phyloP scores from a whole-genome alignment of 805 yeast genomes.

The Kodamaea kaohsiungensis region DNA sequence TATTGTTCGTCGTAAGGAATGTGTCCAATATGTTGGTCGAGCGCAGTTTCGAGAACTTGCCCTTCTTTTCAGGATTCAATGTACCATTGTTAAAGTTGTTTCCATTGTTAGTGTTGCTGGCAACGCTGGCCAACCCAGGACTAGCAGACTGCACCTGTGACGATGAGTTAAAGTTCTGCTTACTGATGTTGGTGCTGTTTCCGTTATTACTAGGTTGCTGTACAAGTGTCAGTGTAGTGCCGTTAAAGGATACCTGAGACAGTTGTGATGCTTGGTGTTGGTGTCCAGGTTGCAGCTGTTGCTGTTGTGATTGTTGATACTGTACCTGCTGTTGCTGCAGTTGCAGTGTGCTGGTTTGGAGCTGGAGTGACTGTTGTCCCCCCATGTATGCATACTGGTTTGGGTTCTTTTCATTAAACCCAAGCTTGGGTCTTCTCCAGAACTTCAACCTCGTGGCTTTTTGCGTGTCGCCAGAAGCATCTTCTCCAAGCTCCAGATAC shows the following conservation, averaged over 20 bases:
- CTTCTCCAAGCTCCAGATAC: slow-evolving; percentile 14
- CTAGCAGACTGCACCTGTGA: slow-evolving; percentile 13
- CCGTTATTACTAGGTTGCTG: neutral
- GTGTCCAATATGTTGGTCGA: slow-evolving; percentile 49
- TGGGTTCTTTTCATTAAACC: slow-evolving; percentile 17
- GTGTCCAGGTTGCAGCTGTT: slow-evolving; percentile 7
- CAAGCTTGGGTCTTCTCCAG: slow-evolving; percentile 46
- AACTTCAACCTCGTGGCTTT: slow-evolving; percentile 45
- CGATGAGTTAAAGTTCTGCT: slow-evolving; percentile 15
- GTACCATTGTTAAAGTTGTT: neutral
- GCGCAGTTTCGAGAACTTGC: slow-evolving; percentile 39
- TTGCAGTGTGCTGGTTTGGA: neutral
- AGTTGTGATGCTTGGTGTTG: neutral
- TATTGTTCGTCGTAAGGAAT: slow-evolving; percentile 21
- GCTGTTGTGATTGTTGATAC: slow-evolving; percentile 10
- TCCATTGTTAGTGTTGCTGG: neutral
- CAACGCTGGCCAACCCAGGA: slow-evolving; percentile 1
- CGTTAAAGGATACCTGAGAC: slow-evolving; percentile 1
- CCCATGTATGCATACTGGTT: slow-evolving; percentile 4
- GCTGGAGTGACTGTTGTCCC: slow-evolving; percentile 2
- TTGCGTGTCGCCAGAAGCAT: slow-evolving; percentile 26
- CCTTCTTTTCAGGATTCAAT: slow-evolving; percentile 14
- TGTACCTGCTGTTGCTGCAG: slow-evolving; percentile 1
- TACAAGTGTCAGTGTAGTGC: neutral
- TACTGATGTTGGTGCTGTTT: neutral